Evolutionary conservation across 768 basidiomycete species (phyloP).

Genomic region (Tephrocybe sp.): DNA sequence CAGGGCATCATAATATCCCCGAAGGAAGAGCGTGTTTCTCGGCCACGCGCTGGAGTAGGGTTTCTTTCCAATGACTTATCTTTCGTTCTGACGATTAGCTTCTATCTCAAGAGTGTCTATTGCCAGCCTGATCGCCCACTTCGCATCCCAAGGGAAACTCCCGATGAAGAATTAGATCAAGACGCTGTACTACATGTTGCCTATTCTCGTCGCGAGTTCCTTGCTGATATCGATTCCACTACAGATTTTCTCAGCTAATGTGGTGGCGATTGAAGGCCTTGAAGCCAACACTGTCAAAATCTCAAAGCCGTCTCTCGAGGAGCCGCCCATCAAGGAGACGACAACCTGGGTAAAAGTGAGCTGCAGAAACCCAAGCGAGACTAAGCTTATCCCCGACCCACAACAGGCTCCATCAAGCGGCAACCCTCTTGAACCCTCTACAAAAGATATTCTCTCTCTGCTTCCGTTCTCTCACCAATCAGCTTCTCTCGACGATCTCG

Average conservation of each 20-base stretch:
- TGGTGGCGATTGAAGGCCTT: too few species aligned
- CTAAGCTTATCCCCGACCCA: too few species aligned
- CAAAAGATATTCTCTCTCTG: conserved; percentile 12
- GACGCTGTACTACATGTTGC: too few species aligned
- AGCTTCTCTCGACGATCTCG: conserved; percentile 9
- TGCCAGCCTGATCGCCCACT: conserved; percentile 29
- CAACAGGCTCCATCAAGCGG: too few species aligned
- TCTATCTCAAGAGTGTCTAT: conserved; percentile 25
- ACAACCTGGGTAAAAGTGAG: too few species aligned
- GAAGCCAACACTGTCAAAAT: background rate
- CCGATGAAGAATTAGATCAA: background rate
- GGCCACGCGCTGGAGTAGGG: conserved; percentile 15
- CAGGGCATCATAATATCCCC: background rate
- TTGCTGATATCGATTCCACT: too few species aligned
- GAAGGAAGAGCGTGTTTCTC: background rate
- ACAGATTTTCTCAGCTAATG: too few species aligned
- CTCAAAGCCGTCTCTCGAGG: background rate
- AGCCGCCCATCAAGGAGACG: too few species aligned
- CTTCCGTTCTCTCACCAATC: conserved; percentile 16
- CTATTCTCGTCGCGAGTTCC: too few species aligned
- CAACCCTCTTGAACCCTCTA: conserved; percentile 3
- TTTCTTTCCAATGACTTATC: conserved; percentile 8
- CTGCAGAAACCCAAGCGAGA: too few species aligned
- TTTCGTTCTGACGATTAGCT: background rate
- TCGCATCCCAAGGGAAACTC: conserved; percentile 14